A percentile compares a stretch with the other conserved stretches of the same genome.
Conservation (phyloP, 2,329 filamentous ascomycete genomes). For the Aspergillus latus region DNA sequence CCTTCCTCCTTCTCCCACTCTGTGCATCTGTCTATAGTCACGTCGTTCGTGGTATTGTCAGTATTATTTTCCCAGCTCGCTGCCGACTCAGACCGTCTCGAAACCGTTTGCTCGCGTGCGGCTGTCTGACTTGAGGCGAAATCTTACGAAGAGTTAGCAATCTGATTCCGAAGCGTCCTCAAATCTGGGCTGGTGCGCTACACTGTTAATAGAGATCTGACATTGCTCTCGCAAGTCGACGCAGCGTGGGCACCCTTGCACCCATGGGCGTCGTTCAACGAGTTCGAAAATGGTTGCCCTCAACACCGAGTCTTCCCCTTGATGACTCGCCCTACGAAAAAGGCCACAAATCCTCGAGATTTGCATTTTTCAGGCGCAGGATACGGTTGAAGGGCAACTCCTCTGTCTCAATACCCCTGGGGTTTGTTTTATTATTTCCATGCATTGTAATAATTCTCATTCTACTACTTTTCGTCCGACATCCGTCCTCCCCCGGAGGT, state of each 20-base stretch:
- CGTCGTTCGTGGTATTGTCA: conserved; percentile 6
- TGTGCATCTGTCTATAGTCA: conserved; percentile 22
- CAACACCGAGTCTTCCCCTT: conserved; percentile 46
- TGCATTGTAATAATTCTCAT: conserved; percentile 89
- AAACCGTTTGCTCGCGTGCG: conserved; percentile 19
- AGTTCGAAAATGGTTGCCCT: conserved; percentile 53
- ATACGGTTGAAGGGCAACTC: conserved; percentile 90
- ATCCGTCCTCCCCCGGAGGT: conserved; percentile 77
- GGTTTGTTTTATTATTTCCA: conserved; percentile 89
- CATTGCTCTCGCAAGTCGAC: conserved; percentile 13
- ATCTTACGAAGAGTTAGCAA: conserved; percentile 1
- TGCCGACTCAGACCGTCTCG: conserved; percentile 4
- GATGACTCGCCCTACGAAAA: conserved; percentile 50
- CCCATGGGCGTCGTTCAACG: conserved; percentile 56
- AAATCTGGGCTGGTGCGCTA: conserved; percentile 7
- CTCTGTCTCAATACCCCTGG: conserved; percentile 85
- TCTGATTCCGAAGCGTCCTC: background rate
- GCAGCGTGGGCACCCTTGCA: conserved; percentile 32
- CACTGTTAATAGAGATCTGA: conserved; percentile 16
- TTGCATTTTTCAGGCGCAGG: conserved; percentile 82
- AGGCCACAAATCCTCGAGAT: conserved; percentile 47
- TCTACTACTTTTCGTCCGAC: conserved; percentile 81
- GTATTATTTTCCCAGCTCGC: conserved; percentile 6
- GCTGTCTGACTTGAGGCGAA: conserved; percentile 9
- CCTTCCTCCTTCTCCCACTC: conserved; percentile 12